A percentile compares a stretch with the other conserved stretches of the same genome.
These are phyloP conservation scores for Mimosa pudica DNA, from an alignment of 306 rosid species.

Conservation along the genomic window DNA sequence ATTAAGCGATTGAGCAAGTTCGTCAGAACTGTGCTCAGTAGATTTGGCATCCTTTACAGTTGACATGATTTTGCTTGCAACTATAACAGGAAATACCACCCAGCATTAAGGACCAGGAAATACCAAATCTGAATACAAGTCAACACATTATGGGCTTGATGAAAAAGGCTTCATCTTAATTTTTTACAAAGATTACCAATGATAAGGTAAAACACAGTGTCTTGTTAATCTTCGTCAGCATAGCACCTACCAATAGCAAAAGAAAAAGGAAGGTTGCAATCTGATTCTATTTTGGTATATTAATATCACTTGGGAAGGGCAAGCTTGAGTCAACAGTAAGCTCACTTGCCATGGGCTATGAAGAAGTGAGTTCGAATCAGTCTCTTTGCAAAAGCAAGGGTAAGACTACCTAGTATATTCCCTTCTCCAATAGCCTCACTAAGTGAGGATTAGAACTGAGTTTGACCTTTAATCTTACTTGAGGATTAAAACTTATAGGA, in stretches of 20 bases:
- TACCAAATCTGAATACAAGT: neutral
- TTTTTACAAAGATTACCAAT: neutral
- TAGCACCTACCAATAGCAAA: neutral
- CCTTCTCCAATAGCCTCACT: too few relatives aligned
- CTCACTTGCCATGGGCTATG: too few relatives aligned
- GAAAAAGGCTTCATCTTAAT: neutral
- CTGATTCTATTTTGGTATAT: too few relatives aligned
- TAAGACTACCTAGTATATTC: too few relatives aligned
- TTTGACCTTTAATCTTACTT: too few relatives aligned
- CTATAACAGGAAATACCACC: neutral
- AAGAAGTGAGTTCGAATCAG: too few relatives aligned
- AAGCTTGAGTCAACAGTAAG: too few relatives aligned
- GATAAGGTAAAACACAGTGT: neutral
- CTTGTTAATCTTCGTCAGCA: neutral
- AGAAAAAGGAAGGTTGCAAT: neutral
- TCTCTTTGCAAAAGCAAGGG: too few relatives aligned
- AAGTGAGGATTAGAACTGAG: too few relatives aligned
- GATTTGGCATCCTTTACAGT: slow-evolving; percentile 35
- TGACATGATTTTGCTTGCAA: slow-evolving; percentile 35
- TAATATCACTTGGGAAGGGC: too few relatives aligned
- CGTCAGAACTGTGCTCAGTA: slow-evolving; percentile 43
- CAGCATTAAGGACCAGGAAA: neutral
- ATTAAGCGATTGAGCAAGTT: slow-evolving; percentile 64
- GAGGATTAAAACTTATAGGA: too few relatives aligned
- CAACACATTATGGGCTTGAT: neutral